phyloP scores from a whole-genome alignment of 345 rosid species.

The Salix exigua region DNA sequence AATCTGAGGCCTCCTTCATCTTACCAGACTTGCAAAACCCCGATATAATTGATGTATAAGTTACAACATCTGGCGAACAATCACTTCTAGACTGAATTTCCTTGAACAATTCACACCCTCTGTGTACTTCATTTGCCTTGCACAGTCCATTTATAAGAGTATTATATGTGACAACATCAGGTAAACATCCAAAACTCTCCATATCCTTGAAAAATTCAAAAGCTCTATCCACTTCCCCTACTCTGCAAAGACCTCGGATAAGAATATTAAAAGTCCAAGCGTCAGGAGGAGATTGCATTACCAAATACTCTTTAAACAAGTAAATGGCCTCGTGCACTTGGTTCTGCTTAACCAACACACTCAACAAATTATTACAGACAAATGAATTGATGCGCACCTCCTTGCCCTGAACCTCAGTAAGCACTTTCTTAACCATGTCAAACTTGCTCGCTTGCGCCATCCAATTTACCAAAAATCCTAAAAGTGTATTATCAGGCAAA shows the following conservation, averaged over 20 bases:
- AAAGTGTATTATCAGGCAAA: conserved; percentile 37
- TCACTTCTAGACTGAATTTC: conserved; percentile 34
- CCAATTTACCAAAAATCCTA: conserved; percentile 51
- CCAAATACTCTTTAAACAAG: conserved; percentile 44
- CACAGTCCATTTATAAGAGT: conserved; percentile 74
- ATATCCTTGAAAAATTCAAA: conserved; percentile 51
- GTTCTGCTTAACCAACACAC: conserved; percentile 46
- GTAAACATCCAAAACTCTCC: conserved; percentile 55
- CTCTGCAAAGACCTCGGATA: conserved; percentile 60
- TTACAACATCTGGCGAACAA: conserved; percentile 52
- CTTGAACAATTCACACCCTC: conserved; percentile 48
- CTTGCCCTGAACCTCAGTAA: conserved; percentile 38
- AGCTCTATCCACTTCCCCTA: conserved; percentile 46
- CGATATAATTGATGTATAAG: conserved; percentile 68
- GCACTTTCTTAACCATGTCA: conserved; percentile 43
- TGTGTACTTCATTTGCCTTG: conserved; percentile 49
- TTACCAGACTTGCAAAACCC: conserved; percentile 70
- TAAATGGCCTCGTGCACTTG: conserved; percentile 54
- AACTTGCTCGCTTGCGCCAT: conserved; percentile 44
- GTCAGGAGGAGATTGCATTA: conserved; percentile 42
- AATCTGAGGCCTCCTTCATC: conserved; percentile 55
- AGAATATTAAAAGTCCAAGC: conserved; percentile 74
- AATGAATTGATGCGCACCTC: conserved; percentile 34
- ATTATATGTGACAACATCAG: conserved; percentile 66
- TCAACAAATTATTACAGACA: conserved; percentile 53